These are phyloP conservation scores for Linnemannia zychae DNA, from an alignment of 192 early-diverging fungal genomes.

Conservation along the genomic window DNA sequence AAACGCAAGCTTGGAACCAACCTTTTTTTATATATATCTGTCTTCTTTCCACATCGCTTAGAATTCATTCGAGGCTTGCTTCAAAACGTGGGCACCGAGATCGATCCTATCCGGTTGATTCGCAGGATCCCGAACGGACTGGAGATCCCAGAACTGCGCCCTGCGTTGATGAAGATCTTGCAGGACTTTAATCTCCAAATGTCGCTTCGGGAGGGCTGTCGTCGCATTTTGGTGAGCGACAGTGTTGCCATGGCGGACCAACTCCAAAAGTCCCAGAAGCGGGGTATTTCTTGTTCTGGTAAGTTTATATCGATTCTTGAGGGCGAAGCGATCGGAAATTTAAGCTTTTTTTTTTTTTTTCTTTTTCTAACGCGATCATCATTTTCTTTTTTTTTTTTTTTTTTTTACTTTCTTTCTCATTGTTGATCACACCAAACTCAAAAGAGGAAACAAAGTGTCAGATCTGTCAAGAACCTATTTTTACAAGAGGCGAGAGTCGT, in stretches of 20 bases:
- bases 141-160: constrained; percentile 84
- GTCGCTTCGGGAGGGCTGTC: constrained; percentile 91
- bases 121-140: constrained; percentile 84
- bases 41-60: constrained; percentile 17
- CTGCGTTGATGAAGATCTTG: constrained; percentile 89
- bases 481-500: constrained; percentile 34
- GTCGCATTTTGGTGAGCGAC: constrained; percentile 91
- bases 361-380: constrained; percentile 9
- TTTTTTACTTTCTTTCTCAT: background rate
- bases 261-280: constrained; percentile 75
- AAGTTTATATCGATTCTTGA: constrained; percentile 20
- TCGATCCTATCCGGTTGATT: constrained; percentile 88
- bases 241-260: constrained; percentile 83
- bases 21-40: constrained; percentile 14
- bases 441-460: constrained; percentile 62
- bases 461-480: constrained; percentile 63
- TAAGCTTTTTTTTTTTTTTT: background rate
- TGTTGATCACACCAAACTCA: background rate
- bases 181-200: constrained; percentile 94
- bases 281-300: constrained; percentile 71
- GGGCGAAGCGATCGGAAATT: too few relatives aligned
- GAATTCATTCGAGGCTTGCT: constrained; percentile 94
- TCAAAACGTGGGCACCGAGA: constrained; percentile 89
- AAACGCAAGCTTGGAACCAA: too few relatives aligned
- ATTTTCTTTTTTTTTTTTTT: background rate